phyloP scores from a whole-genome alignment of 2,329 filamentous ascomycete genomes.

The Aphanocladium album region DNA sequence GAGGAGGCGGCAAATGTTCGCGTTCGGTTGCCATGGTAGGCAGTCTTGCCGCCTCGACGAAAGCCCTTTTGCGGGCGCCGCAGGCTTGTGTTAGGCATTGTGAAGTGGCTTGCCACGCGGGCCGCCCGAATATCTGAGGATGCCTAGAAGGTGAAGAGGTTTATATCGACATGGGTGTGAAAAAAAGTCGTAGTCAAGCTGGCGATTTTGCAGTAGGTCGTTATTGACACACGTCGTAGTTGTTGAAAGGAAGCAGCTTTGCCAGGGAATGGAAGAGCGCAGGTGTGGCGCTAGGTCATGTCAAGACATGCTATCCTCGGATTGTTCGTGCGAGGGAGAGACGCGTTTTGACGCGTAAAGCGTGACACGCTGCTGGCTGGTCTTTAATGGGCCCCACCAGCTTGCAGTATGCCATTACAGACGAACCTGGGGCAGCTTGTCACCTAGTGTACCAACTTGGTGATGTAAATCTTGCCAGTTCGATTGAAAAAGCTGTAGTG shows the following conservation, averaged over 20 bases:
- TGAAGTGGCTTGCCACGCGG: conserved; percentile 17
- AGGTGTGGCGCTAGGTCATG: conserved; percentile 2
- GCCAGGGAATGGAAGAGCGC: background rate
- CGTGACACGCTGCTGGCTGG: conserved; percentile 22
- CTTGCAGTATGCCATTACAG: conserved; percentile 5
- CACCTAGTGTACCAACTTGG: too few species aligned
- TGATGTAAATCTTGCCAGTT: background rate
- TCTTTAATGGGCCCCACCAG: conserved; percentile 26
- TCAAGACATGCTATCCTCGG: background rate
- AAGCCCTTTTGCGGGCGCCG: conserved; percentile 60
- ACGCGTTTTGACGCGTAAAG: conserved; percentile 30
- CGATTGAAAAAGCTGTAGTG: background rate
- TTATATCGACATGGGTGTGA: conserved; percentile 10
- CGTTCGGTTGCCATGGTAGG: conserved; percentile 61
- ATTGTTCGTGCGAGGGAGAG: conserved; percentile 17
- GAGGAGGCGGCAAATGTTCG: conserved; percentile 78
- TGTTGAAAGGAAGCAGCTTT: background rate
- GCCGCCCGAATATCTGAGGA: conserved; percentile 1
- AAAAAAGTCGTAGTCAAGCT: background rate
- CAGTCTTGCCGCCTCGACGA: conserved; percentile 63
- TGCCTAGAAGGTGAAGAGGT: conserved; percentile 2
- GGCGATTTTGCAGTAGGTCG: background rate
- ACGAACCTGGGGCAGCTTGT: background rate
- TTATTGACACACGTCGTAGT: background rate
- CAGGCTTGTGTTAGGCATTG: conserved; percentile 57